Evolutionary conservation across 805 yeast genomes (phyloP), one percentile per base, ranked within the genome.

Genomic region (Candida fluviatilis): DNA sequence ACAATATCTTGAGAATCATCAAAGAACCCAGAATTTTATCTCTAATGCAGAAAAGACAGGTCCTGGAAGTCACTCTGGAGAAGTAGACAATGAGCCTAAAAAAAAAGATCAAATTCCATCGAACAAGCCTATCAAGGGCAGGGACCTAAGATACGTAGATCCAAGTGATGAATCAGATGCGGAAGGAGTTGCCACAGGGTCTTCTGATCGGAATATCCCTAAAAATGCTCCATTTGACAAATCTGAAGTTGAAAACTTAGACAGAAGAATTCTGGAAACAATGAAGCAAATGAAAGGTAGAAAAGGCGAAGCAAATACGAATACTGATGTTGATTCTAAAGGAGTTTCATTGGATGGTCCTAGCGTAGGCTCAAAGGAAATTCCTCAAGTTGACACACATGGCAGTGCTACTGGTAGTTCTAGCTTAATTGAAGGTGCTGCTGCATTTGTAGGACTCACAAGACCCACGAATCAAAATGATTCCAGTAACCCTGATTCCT

Each of bases 341-440:
- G n/a, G n/a, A n/a, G n/a, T n/a, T n/a, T n/a, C n/a, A n/a, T n/a
- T n/a, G n/a, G n/a, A n/a, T n/a, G n/a, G n/a, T n/a, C n/a, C n/a
- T n/a, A n/a, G n/a, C n/a, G n/a, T n/a, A n/a, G n/a, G n/a, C n/a
- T n/a, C n/a, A n/a, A n/a, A n/a, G n/a, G n/a, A n/a, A n/a, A n/a
- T n/a, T n/a, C n/a, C n/a, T n/a, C n/a, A n/a, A n/a, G n/a, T n/a
- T n/a, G n/a, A n/a, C n/a, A n/a, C n/a, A n/a, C n/a, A n/a, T n/a
- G n/a, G n/a, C n/a, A n/a, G 14, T 14, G 12, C 21, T 6, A 4
- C n/a, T 11, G 14, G 17, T 11, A 5, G 30, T 16, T 35, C 25
- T n/a, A 15, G n/a, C n/a, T n/a, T n/a, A n/a, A n/a, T n/a, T 31
- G 28, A 17, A 18, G 38, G 38, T 31, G 45, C 33, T 32, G 36